phyloP scores from a whole-genome alignment of 805 yeast species.

The Kodamaea neixiangensis region DNA sequence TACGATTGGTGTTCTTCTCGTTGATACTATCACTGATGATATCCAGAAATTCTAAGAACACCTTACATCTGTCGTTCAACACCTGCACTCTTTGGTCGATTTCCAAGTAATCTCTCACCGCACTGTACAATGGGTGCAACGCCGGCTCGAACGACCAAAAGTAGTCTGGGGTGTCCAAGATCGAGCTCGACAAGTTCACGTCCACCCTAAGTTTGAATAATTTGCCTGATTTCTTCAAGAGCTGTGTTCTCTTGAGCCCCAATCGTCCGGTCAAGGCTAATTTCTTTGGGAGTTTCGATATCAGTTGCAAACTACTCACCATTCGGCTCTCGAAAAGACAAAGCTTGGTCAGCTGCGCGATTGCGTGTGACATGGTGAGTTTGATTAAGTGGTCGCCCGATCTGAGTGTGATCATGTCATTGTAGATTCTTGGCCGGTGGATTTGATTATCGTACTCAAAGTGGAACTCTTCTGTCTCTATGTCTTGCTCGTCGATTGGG shows the following conservation, averaged over 20 bases:
- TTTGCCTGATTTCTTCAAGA: slow-evolving; percentile 85
- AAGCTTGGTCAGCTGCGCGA: slow-evolving; percentile 92
- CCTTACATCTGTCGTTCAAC: slow-evolving; percentile 89
- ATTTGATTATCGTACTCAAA: slow-evolving; percentile 67
- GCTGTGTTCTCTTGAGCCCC: slow-evolving; percentile 81
- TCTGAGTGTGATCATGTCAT: slow-evolving; percentile 89
- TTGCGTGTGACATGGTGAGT: slow-evolving; percentile 91
- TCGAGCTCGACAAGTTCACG: slow-evolving; percentile 86
- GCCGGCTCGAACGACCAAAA: slow-evolving; percentile 97
- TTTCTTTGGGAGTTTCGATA: slow-evolving; percentile 85
- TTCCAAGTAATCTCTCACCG: slow-evolving; percentile 89
- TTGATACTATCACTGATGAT: slow-evolving; percentile 93
- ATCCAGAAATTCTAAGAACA: slow-evolving; percentile 89
- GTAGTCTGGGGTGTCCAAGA: slow-evolving; percentile 92
- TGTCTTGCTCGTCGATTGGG: slow-evolving; percentile 83
- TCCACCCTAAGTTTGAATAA: slow-evolving; percentile 89
- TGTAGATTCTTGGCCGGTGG: slow-evolving; percentile 75
- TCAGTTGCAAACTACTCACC: slow-evolving; percentile 78
- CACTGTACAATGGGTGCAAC: slow-evolving; percentile 85
- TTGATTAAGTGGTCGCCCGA: slow-evolving; percentile 93
- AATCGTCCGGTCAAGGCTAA: slow-evolving; percentile 87
- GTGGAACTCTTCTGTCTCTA: slow-evolving; percentile 87
- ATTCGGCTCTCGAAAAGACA: slow-evolving; percentile 90
- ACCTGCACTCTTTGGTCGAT: slow-evolving; percentile 95
- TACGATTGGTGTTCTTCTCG: slow-evolving; percentile 86